Conservation (phyloP, 2,329 filamentous ascomycete species). For the Hypoxylon sp. region DNA sequence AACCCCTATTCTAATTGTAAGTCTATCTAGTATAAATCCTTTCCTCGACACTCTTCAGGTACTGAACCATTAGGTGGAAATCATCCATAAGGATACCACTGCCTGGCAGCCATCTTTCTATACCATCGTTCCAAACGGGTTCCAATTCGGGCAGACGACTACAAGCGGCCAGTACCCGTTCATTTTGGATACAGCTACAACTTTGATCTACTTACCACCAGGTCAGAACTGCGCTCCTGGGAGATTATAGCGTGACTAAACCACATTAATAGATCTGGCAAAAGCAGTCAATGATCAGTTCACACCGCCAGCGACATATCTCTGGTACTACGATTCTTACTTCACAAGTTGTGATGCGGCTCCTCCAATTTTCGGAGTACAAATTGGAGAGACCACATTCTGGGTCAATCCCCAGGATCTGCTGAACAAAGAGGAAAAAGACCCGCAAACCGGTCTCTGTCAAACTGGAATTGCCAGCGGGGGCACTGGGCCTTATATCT, state of each 20-base stretch:
- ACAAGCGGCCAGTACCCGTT: conserved; percentile 61
- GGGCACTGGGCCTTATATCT: conserved; percentile 40
- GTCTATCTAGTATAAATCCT: conserved; percentile 32
- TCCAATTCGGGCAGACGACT: conserved; percentile 59
- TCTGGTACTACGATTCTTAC: conserved; percentile 62
- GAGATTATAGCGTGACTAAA: conserved; percentile 51
- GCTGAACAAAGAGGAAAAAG: conserved; percentile 59
- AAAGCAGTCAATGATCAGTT: conserved; percentile 63
- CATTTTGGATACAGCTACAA: conserved; percentile 67
- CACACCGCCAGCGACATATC: conserved; percentile 61
- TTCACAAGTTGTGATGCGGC: conserved; percentile 64
- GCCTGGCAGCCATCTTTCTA: conserved; percentile 65
- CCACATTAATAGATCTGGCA: conserved; percentile 56
- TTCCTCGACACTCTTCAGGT: neutral
- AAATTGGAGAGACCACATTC: conserved; percentile 60
- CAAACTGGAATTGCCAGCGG: conserved; percentile 58
- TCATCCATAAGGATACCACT: conserved; percentile 54
- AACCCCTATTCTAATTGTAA: conserved; percentile 62
- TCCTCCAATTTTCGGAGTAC: conserved; percentile 60
- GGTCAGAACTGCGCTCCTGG: conserved; percentile 58
- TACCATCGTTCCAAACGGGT: conserved; percentile 64
- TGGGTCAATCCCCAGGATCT: conserved; percentile 64
- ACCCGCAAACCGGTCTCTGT: conserved; percentile 63
- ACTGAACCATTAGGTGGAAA: conserved; percentile 57
- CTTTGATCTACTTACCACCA: conserved; percentile 64